These are phyloP conservation scores for Persicaria maculosa DNA, from an alignment of 148 eudicot species.

Conservation along the genomic window DNA sequence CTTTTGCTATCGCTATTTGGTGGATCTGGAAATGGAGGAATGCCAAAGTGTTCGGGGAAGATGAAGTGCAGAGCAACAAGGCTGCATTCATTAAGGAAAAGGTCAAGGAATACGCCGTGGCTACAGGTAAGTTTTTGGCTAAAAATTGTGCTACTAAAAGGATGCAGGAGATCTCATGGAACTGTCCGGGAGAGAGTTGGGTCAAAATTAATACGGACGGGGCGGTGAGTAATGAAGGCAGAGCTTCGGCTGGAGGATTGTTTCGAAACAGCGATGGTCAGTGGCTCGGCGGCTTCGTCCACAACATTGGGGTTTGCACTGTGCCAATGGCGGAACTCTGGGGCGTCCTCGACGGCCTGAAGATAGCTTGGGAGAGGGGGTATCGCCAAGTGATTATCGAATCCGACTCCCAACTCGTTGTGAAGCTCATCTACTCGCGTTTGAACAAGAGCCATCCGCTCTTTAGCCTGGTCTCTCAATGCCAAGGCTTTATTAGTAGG, in stretches of 20 bases:
- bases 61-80: background rate
- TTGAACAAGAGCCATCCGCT: background rate
- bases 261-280: background rate
- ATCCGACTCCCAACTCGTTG: background rate
- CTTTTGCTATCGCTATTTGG: background rate
- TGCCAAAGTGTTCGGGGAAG: background rate
- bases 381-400: background rate
- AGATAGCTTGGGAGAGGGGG: background rate
- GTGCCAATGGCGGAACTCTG: background rate
- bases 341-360: background rate
- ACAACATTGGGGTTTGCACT: background rate
- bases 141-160: background rate
- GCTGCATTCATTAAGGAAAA: fast-evolving
- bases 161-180: background rate
- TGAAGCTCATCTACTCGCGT: background rate
- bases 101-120: background rate
- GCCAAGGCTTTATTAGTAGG: no score
- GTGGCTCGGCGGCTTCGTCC: background rate
- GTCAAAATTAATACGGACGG: background rate
- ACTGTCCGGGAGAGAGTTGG: background rate
- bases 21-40: background rate
- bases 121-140: no score
- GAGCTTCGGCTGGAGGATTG: background rate
- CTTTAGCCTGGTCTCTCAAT: no score
- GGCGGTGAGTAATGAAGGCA: background rate